A percentile compares a stretch with the other conserved stretches of the same genome.
Evolutionary conservation across 768 basidiomycete species (phyloP).

Genomic region (Psilocybe tampanensis): DNA sequence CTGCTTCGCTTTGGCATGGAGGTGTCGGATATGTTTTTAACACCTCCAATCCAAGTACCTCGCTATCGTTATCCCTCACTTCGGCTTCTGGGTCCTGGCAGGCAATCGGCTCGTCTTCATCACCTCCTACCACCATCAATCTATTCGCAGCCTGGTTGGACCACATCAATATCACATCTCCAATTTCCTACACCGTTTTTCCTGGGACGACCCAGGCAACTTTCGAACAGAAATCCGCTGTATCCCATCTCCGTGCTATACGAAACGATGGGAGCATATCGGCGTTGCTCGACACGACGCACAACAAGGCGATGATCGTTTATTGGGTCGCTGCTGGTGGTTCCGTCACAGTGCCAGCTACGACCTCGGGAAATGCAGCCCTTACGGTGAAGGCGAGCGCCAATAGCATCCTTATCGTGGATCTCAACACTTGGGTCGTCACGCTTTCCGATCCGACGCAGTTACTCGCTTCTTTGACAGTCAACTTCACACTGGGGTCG

Average conservation of each 20-base stretch:
- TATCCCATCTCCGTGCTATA: conserved; percentile 30
- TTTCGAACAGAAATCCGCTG: conserved; percentile 28
- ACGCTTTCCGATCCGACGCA: conserved; percentile 70
- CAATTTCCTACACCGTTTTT: conserved; percentile 43
- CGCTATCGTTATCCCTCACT: conserved; percentile 42
- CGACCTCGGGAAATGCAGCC: conserved; percentile 24
- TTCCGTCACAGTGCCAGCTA: conserved; percentile 30
- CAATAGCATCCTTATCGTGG: conserved; percentile 46
- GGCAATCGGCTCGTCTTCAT: conserved; percentile 57
- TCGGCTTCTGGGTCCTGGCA: conserved; percentile 59
- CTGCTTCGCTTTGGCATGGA: conserved; percentile 59
- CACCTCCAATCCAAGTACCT: conserved; percentile 31
- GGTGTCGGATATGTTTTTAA: conserved; percentile 58
- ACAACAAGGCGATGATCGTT: conserved; percentile 45
- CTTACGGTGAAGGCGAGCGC: conserved; percentile 39
- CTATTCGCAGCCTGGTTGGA: conserved; percentile 56
- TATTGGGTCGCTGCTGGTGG: conserved; percentile 57
- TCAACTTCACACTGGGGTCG: conserved; percentile 35
- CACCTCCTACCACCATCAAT: conserved; percentile 53
- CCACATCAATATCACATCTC: conserved; percentile 24
- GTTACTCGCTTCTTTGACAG: conserved; percentile 34
- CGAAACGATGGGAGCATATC: conserved; percentile 49
- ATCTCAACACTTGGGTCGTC: conserved; percentile 41
- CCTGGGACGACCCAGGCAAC: conserved; percentile 35
- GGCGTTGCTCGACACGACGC: conserved; percentile 45